A percentile compares a stretch with the other conserved stretches of the same genome.
Conservation (phyloP, 345 rosid genomes). For the Cardamine occulta region DNA sequence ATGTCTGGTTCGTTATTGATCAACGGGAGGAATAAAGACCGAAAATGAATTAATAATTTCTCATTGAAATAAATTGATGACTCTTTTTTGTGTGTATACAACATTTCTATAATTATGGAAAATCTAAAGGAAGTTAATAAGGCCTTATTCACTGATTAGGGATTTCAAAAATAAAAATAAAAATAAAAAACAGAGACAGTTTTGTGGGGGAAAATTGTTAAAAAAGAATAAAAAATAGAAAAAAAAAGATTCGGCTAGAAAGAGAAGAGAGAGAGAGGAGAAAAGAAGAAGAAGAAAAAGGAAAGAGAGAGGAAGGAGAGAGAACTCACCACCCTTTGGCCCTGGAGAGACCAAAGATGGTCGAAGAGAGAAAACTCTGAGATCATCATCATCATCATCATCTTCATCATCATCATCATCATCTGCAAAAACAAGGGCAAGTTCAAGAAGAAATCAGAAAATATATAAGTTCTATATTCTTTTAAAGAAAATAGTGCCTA, state of each 20-base stretch:
- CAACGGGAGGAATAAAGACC: background rate
- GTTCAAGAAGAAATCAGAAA: conserved; percentile 40
- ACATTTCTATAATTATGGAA: conserved; percentile 39
- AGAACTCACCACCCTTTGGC: conserved; percentile 44
- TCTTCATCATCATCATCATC: conserved; percentile 19
- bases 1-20: background rate
- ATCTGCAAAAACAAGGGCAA: conserved; percentile 50
- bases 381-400: conserved; percentile 54
- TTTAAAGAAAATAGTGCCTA: background rate
- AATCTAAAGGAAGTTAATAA: conserved; percentile 40
- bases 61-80: background rate
- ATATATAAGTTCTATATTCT: conserved; percentile 2
- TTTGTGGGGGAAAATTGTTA: conserved; percentile 40
- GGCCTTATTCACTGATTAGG: conserved; percentile 21
- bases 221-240: conserved; percentile 25
- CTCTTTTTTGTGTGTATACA: background rate
- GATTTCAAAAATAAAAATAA: conserved; percentile 15
- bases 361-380: conserved; percentile 76
- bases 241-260: conserved; percentile 29
- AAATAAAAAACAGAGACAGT: conserved; percentile 28
- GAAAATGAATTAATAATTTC: background rate
- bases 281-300: conserved; percentile 15
- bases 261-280: conserved; percentile 13
- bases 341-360: conserved; percentile 56
- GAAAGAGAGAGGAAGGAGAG: conserved; percentile 37